A percentile compares a stretch with the other conserved stretches of the same genome.
Evolutionary conservation across 129 eudicot genomes (phyloP).

Genomic region (Flaveria sonorensis): DNA sequence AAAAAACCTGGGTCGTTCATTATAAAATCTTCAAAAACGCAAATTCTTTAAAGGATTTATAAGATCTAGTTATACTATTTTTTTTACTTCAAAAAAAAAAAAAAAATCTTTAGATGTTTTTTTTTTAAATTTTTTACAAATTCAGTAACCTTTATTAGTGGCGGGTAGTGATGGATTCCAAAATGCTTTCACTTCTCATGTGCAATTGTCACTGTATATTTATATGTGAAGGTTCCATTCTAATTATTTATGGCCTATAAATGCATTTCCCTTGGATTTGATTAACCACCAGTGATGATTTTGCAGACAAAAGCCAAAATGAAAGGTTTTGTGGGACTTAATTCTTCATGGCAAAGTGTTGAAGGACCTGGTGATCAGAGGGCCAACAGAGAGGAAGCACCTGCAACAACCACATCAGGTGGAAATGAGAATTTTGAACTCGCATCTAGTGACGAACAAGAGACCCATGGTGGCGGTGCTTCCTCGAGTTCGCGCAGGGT

Average conservation of each 20-base stretch:
- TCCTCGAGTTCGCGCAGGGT: conserved; percentile 1
- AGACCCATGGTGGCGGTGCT: conserved; percentile 3
- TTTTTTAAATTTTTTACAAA: too few relatives aligned
- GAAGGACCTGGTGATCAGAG: conserved; percentile 13
- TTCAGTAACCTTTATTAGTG: too few relatives aligned
- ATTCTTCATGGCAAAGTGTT: background rate
- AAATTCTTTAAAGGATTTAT: background rate
- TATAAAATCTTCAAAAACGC: background rate
- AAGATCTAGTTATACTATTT: background rate
- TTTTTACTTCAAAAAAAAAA: too few relatives aligned
- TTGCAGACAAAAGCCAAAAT: conserved; percentile 11
- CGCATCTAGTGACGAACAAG: conserved; percentile 1
- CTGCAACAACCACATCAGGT: background rate
- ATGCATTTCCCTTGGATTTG: background rate
- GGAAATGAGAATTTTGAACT: background rate
- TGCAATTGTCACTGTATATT: background rate
- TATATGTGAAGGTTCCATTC: background rate
- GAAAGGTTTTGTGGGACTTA: background rate
- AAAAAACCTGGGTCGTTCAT: background rate
- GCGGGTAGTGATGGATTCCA: too few relatives aligned
- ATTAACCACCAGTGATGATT: background rate
- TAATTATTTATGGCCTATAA: background rate
- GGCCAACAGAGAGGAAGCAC: background rate
- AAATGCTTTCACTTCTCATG: too few relatives aligned
- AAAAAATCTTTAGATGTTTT: too few relatives aligned